Base-by-base conservation (phyloP, 73 alveolate species). In the Vitrella brassicaformis region DNA sequence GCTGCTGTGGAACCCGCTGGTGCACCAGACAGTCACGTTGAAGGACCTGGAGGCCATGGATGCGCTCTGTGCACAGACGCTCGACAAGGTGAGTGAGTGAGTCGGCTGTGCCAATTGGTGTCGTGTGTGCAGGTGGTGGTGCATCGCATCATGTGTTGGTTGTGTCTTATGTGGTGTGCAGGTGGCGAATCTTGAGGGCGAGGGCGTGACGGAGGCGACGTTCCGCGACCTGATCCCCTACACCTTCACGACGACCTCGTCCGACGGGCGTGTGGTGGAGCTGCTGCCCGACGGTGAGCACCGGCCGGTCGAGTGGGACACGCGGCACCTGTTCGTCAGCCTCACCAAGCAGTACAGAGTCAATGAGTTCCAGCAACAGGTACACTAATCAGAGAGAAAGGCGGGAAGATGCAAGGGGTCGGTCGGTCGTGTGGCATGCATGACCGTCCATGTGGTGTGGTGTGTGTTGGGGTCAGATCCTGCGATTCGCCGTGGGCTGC, bases 401-500 rank as follows among this genome's bases (percentile, higher is more conserved):
- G 91, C 83, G 81, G 91, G 28, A 87, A 88, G 78, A 90, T 75
- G 76, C 94, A 91, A n/a, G n/a, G n/a, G n/a, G n/a, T n/a, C n/a
- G n/a, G n/a, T n/a, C n/a, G n/a, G n/a, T n/a, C n/a, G n/a, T n/a
- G n/a, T n/a, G n/a, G n/a, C n/a, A n/a, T n/a, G n/a, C n/a, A n/a
- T n/a, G n/a, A n/a, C n/a, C n/a, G n/a, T n/a, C n/a, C n/a, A n/a
- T n/a, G n/a, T n/a, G n/a, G n/a, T n/a, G n/a, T n/a, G n/a, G n/a
- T n/a, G n/a, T n/a, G n/a, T n/a, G n/a, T n/a, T n/a, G n/a, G n/a
- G n/a, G n/a, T n/a, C n/a, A 77, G 81, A 91, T 28, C 76, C 81
- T 66, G 96, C 97, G 7, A 91, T 93, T 39, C 87, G 85, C 74
- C 91, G 86, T 56, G 97, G 98, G 30, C 81, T 93, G 47, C 81